A percentile compares a stretch with the other conserved stretches of the same genome.
These are phyloP conservation scores for Eucalyptus cloeziana DNA, from an alignment of 345 rosid genomes.

Conservation along the genomic window DNA sequence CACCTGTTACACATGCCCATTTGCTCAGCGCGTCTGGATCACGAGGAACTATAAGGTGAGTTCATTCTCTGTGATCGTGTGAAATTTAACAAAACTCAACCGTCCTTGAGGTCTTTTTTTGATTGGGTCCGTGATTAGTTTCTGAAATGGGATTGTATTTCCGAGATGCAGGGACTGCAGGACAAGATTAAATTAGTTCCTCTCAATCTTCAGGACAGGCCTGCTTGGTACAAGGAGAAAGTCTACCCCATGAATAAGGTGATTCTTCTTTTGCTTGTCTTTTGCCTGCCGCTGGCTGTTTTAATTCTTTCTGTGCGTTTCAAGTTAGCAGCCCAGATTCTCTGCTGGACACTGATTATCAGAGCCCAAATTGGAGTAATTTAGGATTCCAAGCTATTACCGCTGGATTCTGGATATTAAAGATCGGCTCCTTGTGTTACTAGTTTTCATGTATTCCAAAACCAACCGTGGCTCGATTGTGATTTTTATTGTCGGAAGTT, in stretches of 20 bases:
- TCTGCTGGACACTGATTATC: neutral
- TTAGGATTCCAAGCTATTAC: neutral
- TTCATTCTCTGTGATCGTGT: neutral
- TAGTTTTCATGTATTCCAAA: neutral
- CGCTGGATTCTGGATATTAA: neutral
- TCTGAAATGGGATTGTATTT: neutral
- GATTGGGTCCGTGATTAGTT: neutral
- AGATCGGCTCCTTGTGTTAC: neutral
- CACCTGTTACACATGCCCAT: slow-evolving; percentile 55
- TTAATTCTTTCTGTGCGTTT: neutral
- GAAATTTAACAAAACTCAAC: neutral
- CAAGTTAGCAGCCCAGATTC: neutral
- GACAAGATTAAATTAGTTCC: slow-evolving; percentile 76
- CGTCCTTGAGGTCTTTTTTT: neutral
- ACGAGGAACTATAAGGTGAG: slow-evolving; percentile 77
- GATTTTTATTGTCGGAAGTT: neutral
- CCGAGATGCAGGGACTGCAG: slow-evolving; percentile 53
- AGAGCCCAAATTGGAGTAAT: neutral
- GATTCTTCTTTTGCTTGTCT: neutral
- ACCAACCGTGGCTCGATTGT: neutral
- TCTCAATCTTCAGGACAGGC: slow-evolving; percentile 59
- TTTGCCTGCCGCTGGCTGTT: neutral
- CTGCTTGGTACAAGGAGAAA: slow-evolving; percentile 86
- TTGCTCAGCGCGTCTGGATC: slow-evolving; percentile 91
- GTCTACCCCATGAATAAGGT: slow-evolving; percentile 83